Conservation (phyloP, 331 rosid genomes). For the Pyracantha coccinea region DNA sequence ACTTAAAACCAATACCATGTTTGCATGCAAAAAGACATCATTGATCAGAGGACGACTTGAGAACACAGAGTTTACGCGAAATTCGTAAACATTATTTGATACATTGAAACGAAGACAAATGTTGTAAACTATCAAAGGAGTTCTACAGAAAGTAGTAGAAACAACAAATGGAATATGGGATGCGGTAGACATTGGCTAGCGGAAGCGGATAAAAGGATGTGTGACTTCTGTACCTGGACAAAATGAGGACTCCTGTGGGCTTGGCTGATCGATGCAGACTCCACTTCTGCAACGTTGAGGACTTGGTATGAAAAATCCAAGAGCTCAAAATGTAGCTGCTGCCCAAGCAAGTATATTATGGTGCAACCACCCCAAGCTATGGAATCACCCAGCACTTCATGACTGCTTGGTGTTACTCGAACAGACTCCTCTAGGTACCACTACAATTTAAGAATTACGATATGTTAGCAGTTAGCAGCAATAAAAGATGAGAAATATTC, state of each 20-base stretch:
- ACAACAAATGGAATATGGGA: too few species aligned
- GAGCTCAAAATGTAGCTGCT: constrained; percentile 94
- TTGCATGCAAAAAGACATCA: not conserved
- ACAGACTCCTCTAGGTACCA: constrained; percentile 83
- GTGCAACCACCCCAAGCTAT: constrained; percentile 99
- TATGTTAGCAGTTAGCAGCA: constrained; percentile 22
- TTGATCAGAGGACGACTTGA: too few species aligned
- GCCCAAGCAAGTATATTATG: constrained; percentile 91
- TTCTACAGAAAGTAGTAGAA: too few species aligned
- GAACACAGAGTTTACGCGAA: too few species aligned
- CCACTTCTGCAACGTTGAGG: constrained; percentile 93
- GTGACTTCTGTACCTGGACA: constrained; percentile 45
- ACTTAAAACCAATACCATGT: not conserved
- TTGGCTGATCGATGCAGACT: constrained; percentile 47
- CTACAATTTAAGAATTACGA: constrained; percentile 36
- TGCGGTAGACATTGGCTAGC: too few species aligned
- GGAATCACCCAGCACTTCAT: constrained; percentile 86
- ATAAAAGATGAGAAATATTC: not conserved
- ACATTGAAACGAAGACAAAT: too few species aligned
- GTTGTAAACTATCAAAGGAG: too few species aligned
- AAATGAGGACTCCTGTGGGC: constrained; percentile 52
- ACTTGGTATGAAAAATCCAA: constrained; percentile 94
- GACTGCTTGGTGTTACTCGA: constrained; percentile 54
- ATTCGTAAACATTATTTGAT: too few species aligned
- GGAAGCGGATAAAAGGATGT: too few species aligned